Base-by-base conservation (phyloP, 306 rosid genomes). In the Hippophae rhamnoides region DNA sequence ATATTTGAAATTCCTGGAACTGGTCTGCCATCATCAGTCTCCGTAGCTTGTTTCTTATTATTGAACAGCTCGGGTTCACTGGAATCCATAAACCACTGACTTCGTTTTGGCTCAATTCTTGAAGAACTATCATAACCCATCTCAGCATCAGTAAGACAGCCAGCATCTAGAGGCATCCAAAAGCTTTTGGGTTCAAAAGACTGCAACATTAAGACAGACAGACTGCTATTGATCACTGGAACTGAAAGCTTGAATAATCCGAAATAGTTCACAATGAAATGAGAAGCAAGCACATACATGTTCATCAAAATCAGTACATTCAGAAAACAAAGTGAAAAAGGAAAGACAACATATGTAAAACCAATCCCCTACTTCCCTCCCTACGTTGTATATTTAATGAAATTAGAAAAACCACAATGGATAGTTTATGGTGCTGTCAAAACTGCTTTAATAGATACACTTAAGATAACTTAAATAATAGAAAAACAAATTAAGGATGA, bases 161-260 rank as follows among this genome's bases (percentile, higher is more conserved):
- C 84, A 71, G 84, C 86, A 61, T 86, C 88, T 56, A 83, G 80
- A 2, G 70, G 74, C 78, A 82, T 73, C 95, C 95, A 92, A 72
- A 80, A 79, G 79, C 78, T 75, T 78, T 86, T 88, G 68, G 74
- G 89, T 86, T 87, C 95, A 68, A 73, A 88, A 57, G 96, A 92
- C 95, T 86, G 78, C 65, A 74, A 68, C 54, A 43, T 6, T 56
- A 69, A 18, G 57, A 57, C 42, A 46, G 60, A 65, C 63, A 14
- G 47, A 12, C 54, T 27, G 12, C 55, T 3, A 27, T 60, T 23
- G 31, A 41, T 9, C 7, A 25, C 25, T 41, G 43, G 49, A 50
- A 48, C 41, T 58, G 44, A 60, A 7, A 10, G 7, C 44, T 51
- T 40, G 41, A 66, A 63, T 27, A 40, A 65, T 54, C 56, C 61